Base-by-base conservation (phyloP, 2,329 filamentous ascomycete species). In the Ophiocordyceps unilateralis region DNA sequence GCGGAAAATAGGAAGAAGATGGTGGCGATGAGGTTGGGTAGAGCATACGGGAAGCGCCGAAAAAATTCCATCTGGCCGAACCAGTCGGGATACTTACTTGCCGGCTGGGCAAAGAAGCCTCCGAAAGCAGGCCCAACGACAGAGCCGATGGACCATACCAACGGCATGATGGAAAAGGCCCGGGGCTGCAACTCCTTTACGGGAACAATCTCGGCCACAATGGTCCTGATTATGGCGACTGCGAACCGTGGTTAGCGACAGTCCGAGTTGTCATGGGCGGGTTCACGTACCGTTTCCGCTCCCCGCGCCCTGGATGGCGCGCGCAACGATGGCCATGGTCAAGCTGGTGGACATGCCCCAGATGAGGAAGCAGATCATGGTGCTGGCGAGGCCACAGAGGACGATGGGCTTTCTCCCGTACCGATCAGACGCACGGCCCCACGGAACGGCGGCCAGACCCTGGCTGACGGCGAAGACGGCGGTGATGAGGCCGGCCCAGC, bases 101-200 rank as follows among this genome's bases (percentile, higher is more conserved):
- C 77, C 0, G 89, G 89, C 45, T 85, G 80, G 9, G 87, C 85
- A 46, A 96, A 76, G 47, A 86, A 79, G 5, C 89, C 89, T 23
- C 89, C 89, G 53, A 96, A 82, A 4, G 78, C 80, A 1, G 89
- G 89, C 0, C 89, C 89, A 50, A 94, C 83, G 32, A 94, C 85
- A 30, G 78, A 83, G 1, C 89, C 89, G 42, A 95, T 66, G 11
- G 80, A 87, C 82, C 86, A 96, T 26, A 76, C 83, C 15, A 96
- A 64, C 4, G 89, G 89, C 88, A 96, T 95, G 39, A 96, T 69
- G 49, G 81, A 87, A 59, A 96, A 96, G 0, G 91, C 91, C 42
- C 78, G 70, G 0, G 89, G 88, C 55, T 95, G 89, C 7, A 94
- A 68, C 55, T 87, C 82, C 57, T 74, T 86, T 58, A 91, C 78